These are phyloP conservation scores for Xylariaceae sp. DNA, from an alignment of 2,329 filamentous ascomycete species.

Conservation along the genomic window DNA sequence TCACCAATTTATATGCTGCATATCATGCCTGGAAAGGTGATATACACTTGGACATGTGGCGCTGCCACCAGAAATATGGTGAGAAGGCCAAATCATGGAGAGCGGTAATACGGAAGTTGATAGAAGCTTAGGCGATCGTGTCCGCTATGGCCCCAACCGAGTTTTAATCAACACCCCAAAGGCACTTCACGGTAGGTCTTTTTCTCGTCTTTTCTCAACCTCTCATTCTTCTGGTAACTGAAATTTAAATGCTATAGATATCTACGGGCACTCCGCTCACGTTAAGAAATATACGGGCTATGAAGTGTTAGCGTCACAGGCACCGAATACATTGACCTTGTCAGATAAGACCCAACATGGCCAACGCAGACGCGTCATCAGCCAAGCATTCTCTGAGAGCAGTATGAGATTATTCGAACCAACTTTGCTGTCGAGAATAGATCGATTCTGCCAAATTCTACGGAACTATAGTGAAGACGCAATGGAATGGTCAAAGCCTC, in stretches of 20 bases:
- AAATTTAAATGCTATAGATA: not conserved
- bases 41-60: not conserved
- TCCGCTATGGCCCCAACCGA: slow-evolving; percentile 6
- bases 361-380: not conserved
- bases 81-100: not conserved
- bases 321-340: not conserved
- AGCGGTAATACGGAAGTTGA: too few relatives aligned
- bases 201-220: too few relatives aligned
- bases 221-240: too few relatives aligned
- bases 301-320: not conserved
- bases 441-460: not conserved
- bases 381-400: not conserved
- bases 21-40: slow-evolving; percentile 5
- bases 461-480: not conserved
- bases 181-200: slow-evolving; percentile 3
- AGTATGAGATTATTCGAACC: not conserved
- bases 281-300: not conserved
- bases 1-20: slow-evolving; percentile 1
- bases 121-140: not conserved
- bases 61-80: slow-evolving; percentile 5
- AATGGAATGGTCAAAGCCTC: not conserved
- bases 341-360: not conserved
- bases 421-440: not conserved
- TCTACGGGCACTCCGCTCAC: not conserved
- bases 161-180: not conserved